These are phyloP conservation scores for Drechslerella coelobrocha DNA, from an alignment of 2,329 filamentous ascomycete genomes.

Conservation along the genomic window DNA sequence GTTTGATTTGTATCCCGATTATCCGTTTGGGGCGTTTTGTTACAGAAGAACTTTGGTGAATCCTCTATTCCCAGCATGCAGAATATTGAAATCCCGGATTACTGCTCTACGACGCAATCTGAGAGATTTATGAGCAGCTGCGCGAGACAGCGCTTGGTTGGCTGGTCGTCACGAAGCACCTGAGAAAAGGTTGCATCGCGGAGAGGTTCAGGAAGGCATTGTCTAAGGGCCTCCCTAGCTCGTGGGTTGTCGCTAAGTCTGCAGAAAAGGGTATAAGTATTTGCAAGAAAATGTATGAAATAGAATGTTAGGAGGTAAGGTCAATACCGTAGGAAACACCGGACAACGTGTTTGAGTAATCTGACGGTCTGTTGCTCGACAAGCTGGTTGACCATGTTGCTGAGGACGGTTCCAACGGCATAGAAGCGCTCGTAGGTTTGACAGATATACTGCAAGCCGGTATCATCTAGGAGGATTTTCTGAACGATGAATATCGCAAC, in stretches of 20 bases:
- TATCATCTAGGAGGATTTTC: conserved; percentile 96
- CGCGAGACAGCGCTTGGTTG: conserved; percentile 96
- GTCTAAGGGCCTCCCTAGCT: conserved; percentile 89
- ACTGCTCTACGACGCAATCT: conserved; percentile 74
- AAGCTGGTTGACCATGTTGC: conserved; percentile 97
- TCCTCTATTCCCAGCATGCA: neutral
- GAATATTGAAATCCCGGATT: neutral
- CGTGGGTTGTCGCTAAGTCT: conserved; percentile 95
- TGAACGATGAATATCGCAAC: conserved; percentile 99
- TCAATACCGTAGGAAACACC: conserved; percentile 87
- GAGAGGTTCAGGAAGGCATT: conserved; percentile 98
- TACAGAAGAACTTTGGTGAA: too few relatives aligned
- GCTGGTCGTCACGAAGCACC: conserved; percentile 93
- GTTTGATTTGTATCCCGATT: too few relatives aligned
- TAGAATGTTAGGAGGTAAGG: neutral
- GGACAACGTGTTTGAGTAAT: conserved; percentile 93
- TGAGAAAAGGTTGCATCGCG: conserved; percentile 96
- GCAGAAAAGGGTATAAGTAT: conserved; percentile 32
- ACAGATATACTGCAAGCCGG: conserved; percentile 96
- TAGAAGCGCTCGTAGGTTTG: conserved; percentile 99
- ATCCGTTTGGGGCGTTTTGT: too few relatives aligned
- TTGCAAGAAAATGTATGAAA: conserved; percentile 43
- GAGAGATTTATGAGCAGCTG: conserved; percentile 96
- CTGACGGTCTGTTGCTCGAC: conserved; percentile 97
- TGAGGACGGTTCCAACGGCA: conserved; percentile 93